Evolutionary conservation across 208 protist genomes (phyloP).

Genomic region (Angomonas deanei): DNA sequence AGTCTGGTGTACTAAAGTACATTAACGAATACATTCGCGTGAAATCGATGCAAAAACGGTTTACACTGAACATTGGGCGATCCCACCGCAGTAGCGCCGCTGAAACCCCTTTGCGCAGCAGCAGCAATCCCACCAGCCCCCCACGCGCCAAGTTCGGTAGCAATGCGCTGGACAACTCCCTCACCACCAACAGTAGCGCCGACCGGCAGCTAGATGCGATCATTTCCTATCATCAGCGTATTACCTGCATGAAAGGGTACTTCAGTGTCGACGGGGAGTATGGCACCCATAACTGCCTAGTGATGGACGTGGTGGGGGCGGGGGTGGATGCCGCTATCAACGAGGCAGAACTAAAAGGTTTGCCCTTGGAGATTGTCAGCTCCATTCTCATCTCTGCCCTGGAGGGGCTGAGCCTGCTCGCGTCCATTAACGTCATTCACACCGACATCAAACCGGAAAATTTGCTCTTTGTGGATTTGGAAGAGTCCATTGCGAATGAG

Average conservation of each 20-base stretch:
- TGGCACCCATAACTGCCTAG: constrained; percentile 88
- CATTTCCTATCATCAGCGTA: neutral
- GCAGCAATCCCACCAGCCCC: too few species aligned
- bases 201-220: neutral
- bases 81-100: neutral
- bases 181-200: neutral
- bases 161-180: neutral
- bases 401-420: constrained; percentile 80
- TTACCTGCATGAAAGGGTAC: constrained; percentile 30
- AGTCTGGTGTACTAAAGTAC: constrained; percentile 39
- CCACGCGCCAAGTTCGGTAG: neutral
- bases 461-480: constrained; percentile 58
- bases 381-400: constrained; percentile 46
- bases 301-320: constrained; percentile 92
- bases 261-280: constrained; percentile 50
- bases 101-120: neutral
- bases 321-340: constrained; percentile 91
- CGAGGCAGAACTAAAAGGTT: constrained; percentile 79
- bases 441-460: constrained; percentile 94
- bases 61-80: neutral
- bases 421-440: constrained; percentile 89
- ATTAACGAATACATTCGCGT: constrained; percentile 39
- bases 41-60: constrained; percentile 4
- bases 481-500: constrained; percentile 20
- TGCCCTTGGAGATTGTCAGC: constrained; percentile 79